Evolutionary conservation across 2,329 filamentous ascomycete species (phyloP).

Genomic region (Metarhizium album): DNA sequence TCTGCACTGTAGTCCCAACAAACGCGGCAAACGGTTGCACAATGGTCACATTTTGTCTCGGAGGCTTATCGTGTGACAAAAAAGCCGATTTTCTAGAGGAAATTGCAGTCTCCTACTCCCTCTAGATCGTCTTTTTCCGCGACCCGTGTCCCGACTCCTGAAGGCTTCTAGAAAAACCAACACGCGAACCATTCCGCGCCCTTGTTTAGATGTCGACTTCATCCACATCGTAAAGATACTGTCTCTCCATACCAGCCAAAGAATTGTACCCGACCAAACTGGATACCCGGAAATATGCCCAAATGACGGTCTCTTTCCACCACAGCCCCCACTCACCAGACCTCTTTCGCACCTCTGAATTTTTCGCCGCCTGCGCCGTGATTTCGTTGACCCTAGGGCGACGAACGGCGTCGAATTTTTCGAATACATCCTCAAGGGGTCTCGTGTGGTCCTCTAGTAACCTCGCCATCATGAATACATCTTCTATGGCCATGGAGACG

Average conservation of each 20-base stretch:
- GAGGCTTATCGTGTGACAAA: no score
- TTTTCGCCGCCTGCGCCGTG: neutral
- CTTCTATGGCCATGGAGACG: slow-evolving; percentile 44
- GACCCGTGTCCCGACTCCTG: no score
- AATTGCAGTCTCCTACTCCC: no score
- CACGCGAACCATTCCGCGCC: neutral
- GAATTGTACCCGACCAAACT: neutral
- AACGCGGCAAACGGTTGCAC: no score
- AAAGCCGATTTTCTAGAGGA: no score
- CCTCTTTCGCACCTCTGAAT: neutral
- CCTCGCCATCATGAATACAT: slow-evolving; percentile 35
- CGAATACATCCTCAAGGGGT: neutral
- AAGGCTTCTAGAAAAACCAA: neutral
- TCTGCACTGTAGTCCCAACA: no score
- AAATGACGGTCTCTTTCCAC: slow-evolving; percentile 2
- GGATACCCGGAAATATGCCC: slow-evolving; percentile 1
- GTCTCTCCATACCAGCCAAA: neutral
- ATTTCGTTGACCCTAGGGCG: slow-evolving; percentile 3
- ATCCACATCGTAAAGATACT: slow-evolving; percentile 4
- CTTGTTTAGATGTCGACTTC: neutral
- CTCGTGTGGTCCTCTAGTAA: slow-evolving; percentile 17
- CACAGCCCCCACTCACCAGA: neutral
- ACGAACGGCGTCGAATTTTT: neutral
- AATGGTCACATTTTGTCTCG: no score
- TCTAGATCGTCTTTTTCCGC: no score